Conservation (phyloP, 495 filamentous ascomycete genomes). For the Echria macrotheca region DNA sequence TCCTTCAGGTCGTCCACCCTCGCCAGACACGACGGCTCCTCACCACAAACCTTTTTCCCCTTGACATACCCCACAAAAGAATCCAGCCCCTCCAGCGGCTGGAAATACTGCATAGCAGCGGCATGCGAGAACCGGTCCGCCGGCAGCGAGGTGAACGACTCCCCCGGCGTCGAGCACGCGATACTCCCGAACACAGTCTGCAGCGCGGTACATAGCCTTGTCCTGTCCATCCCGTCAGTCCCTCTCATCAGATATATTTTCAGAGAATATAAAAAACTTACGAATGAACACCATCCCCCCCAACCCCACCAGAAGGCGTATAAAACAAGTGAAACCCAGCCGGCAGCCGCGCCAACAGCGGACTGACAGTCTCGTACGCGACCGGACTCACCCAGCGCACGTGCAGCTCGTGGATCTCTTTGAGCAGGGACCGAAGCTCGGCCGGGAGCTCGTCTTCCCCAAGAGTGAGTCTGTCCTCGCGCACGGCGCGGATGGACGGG, state of each 20-base stretch:
- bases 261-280: too few relatives aligned
- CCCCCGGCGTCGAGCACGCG: conserved; percentile 47
- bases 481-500: conserved; percentile 55
- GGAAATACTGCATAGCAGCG: conserved; percentile 63
- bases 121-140: conserved; percentile 62
- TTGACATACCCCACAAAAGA: conserved; percentile 54
- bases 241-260: too few relatives aligned
- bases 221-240: too few relatives aligned
- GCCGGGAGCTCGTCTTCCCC: conserved; percentile 64
- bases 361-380: conserved; percentile 54
- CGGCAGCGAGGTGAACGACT: conserved; percentile 62
- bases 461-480: conserved; percentile 77
- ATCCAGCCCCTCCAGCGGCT: conserved; percentile 51
- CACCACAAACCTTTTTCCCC: conserved; percentile 46
- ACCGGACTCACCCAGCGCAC: conserved; percentile 66
- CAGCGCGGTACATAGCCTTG: conserved; percentile 57
- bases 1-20: conserved; percentile 29
- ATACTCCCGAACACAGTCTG: conserved; percentile 55
- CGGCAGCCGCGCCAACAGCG: conserved; percentile 67
- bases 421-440: conserved; percentile 61
- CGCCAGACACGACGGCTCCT: conserved; percentile 30
- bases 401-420: conserved; percentile 65
- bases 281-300: too few relatives aligned
- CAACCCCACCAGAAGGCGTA: too few relatives aligned
- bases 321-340: conserved; percentile 83